Conservation (phyloP, 106 monocot species). For the Dendrobium nobile region DNA sequence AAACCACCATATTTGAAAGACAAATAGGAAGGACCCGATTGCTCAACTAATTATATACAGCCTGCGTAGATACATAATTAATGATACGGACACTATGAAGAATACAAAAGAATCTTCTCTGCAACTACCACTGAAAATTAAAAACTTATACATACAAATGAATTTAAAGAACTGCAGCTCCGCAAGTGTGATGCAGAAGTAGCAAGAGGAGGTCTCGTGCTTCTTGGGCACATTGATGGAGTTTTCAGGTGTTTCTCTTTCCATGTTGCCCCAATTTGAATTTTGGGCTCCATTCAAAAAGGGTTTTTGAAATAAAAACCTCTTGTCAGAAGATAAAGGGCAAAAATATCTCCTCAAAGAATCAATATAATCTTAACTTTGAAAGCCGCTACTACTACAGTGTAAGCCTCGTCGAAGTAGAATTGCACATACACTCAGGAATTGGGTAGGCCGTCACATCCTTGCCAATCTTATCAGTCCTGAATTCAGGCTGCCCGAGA, state of each 20-base stretch:
- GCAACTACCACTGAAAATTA: not conserved
- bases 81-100: not conserved
- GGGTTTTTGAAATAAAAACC: not conserved
- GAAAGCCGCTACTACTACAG: not conserved
- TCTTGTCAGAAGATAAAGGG: not conserved
- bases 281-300: not conserved
- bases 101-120: conserved; percentile 1
- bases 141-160: not conserved
- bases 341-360: not conserved
- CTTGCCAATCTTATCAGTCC: conserved; percentile 25
- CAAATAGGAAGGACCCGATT: too few species aligned
- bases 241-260: not conserved
- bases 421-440: conserved; percentile 87
- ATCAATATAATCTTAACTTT: too few species aligned
- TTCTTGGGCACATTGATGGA: not conserved
- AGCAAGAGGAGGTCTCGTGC: too few species aligned
- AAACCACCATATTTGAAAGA: too few species aligned
- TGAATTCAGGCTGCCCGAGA: conserved; percentile 65
- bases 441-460: conserved; percentile 83
- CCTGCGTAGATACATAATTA: not conserved
- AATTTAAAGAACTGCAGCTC: too few species aligned
- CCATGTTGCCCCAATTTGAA: not conserved
- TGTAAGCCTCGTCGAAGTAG: conserved; percentile 9
- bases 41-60: not conserved
- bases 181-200: too few species aligned